phyloP scores from a whole-genome alignment of 768 basidiomycete species.

The Multifurca ochricompacta region DNA sequence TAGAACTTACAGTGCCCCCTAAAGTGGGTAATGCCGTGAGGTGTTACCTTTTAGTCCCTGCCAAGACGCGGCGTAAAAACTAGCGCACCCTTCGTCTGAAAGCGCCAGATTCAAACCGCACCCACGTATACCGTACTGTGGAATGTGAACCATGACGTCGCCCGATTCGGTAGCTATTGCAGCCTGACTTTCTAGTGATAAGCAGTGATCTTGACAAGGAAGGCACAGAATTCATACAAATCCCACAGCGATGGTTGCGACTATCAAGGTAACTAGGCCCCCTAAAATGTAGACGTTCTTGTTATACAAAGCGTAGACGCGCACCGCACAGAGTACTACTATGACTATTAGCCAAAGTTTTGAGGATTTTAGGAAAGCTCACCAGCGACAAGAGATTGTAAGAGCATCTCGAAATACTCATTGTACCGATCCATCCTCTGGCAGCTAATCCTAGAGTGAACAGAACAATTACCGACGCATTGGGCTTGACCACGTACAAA shows the following conservation, averaged over 20 bases:
- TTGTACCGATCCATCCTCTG: background rate
- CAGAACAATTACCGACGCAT: background rate
- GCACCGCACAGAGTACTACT: background rate
- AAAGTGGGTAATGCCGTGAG: background rate
- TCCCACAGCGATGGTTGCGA: background rate
- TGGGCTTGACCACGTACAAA: background rate
- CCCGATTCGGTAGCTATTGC: background rate
- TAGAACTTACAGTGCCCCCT: background rate
- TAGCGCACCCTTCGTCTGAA: background rate
- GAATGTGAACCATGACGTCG: background rate
- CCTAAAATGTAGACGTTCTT: background rate
- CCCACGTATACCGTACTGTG: background rate
- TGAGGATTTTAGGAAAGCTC: background rate
- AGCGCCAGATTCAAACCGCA: background rate
- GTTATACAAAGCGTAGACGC: conserved; percentile 1
- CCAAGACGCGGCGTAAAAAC: background rate
- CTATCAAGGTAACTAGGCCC: background rate
- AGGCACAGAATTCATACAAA: background rate
- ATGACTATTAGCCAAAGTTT: background rate
- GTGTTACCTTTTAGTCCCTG: background rate
- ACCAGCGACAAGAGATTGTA: background rate
- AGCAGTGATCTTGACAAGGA: background rate
- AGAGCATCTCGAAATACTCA: background rate
- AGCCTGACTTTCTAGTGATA: background rate
- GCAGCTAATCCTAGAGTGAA: background rate